These are phyloP conservation scores for Apostasia shenzhenica DNA, from an alignment of 106 monocot genomes.

Conservation along the genomic window DNA sequence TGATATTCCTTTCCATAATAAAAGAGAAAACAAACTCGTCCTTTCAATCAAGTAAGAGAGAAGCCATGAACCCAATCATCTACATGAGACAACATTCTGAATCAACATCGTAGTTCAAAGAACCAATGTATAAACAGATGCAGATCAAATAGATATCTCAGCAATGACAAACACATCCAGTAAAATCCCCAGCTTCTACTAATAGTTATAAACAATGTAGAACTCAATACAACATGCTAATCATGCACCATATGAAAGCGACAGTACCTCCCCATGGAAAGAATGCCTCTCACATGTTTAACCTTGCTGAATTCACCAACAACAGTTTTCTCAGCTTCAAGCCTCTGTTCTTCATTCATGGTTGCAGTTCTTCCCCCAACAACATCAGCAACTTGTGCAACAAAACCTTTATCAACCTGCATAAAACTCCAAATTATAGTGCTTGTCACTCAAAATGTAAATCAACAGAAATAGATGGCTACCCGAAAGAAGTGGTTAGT, in stretches of 20 bases:
- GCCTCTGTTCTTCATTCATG: slow-evolving; percentile 77
- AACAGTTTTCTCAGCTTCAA: slow-evolving; percentile 87
- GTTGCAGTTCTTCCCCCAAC: slow-evolving; percentile 71
- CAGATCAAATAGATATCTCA: too few relatives aligned
- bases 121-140: too few relatives aligned
- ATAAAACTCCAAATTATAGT: slow-evolving; percentile 2
- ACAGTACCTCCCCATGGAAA: slow-evolving; percentile 95
- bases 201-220: background rate
- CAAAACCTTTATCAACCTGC: slow-evolving; percentile 94
- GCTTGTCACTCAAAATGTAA: background rate
- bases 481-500: slow-evolving; percentile 97
- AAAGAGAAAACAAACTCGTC: too few relatives aligned
- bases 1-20: too few relatives aligned
- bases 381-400: slow-evolving; percentile 98
- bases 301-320: slow-evolving; percentile 91
- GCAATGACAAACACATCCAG: background rate
- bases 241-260: background rate
- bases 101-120: too few relatives aligned
- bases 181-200: background rate
- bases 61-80: too few relatives aligned
- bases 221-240: slow-evolving; percentile 2
- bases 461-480: slow-evolving; percentile 4
- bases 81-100: too few relatives aligned
- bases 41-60: too few relatives aligned
- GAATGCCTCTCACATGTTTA: slow-evolving; percentile 93